phyloP scores from a whole-genome alignment of 306 rosid species.

The Medicago lupulina region DNA sequence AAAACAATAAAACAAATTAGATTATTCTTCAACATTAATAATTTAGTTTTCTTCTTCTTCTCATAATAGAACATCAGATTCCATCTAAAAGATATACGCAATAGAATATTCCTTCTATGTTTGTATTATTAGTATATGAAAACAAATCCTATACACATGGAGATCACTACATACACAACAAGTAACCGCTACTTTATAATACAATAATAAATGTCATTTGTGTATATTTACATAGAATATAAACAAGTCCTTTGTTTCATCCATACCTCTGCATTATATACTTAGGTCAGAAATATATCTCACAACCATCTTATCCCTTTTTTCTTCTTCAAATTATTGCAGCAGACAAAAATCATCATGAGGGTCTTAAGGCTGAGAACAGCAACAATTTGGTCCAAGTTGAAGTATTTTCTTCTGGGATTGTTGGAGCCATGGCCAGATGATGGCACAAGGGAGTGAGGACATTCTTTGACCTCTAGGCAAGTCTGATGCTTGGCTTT shows the following conservation, averaged over 20 bases:
- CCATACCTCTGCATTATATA: background rate
- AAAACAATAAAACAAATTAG: background rate
- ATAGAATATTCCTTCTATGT: conserved; percentile 41
- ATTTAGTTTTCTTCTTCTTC: background rate
- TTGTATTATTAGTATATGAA: conserved; percentile 13
- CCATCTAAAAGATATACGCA: conserved; percentile 32
- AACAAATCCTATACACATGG: conserved; percentile 19
- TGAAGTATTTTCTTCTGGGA: background rate
- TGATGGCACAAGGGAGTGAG: background rate
- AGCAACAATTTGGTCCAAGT: conserved; percentile 17
- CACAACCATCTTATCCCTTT: conserved; percentile 2
- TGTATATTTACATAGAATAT: background rate
- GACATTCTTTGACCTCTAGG: conserved; percentile 57
- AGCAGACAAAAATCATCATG: conserved; percentile 38
- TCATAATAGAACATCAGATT: conserved; percentile 46
- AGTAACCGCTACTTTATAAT: background rate
- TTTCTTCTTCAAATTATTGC: background rate
- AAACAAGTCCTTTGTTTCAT: background rate
- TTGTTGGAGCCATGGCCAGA: conserved; percentile 59
- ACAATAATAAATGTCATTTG: background rate
- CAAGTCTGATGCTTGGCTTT: conserved; percentile 98
- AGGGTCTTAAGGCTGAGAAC: conserved; percentile 35
- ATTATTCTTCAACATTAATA: conserved; percentile 1
- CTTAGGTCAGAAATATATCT: conserved; percentile 1
- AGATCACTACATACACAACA: background rate